A percentile compares a stretch with the other conserved stretches of the same genome.
These are phyloP conservation scores for Tylopilus vinaceipallidus DNA, from an alignment of 768 basidiomycete species.

Conservation along the genomic window DNA sequence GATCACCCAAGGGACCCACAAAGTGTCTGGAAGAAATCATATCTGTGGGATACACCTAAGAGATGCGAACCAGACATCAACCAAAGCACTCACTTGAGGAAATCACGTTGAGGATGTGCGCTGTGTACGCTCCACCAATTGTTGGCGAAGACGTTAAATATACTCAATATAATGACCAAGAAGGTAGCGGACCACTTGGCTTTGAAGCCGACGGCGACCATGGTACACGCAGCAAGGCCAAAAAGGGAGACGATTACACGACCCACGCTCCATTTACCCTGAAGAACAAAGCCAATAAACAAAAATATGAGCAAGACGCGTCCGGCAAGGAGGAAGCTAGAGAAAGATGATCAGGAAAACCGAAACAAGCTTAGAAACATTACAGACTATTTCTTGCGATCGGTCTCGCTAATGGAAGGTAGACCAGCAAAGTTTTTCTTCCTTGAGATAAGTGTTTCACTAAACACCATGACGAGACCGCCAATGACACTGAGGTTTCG, in stretches of 20 bases:
- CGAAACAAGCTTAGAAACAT: not conserved
- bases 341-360: constrained; percentile 1
- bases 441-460: constrained; percentile 87
- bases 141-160: constrained; percentile 98
- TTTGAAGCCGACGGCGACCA: constrained; percentile 99
- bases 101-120: constrained; percentile 93
- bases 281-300: constrained; percentile 95
- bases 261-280: constrained; percentile 86
- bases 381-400: constrained; percentile 96
- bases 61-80: not conserved
- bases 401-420: constrained; percentile 87
- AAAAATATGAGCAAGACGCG: constrained; percentile 98
- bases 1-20: constrained; percentile 38
- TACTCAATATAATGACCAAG: constrained; percentile 85
- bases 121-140: constrained; percentile 97
- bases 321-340: constrained; percentile 94
- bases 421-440: constrained; percentile 90
- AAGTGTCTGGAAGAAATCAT: constrained; percentile 99
- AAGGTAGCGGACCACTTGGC: constrained; percentile 98
- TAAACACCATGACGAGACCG: constrained; percentile 98
- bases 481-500: constrained; percentile 98
- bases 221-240: constrained; percentile 87
- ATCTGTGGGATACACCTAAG: constrained; percentile 48
- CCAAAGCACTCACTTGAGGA: constrained; percentile 78
- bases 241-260: constrained; percentile 87